Base-by-base conservation (phyloP, 768 basidiomycete species). In the Strobilomyces confusus region DNA sequence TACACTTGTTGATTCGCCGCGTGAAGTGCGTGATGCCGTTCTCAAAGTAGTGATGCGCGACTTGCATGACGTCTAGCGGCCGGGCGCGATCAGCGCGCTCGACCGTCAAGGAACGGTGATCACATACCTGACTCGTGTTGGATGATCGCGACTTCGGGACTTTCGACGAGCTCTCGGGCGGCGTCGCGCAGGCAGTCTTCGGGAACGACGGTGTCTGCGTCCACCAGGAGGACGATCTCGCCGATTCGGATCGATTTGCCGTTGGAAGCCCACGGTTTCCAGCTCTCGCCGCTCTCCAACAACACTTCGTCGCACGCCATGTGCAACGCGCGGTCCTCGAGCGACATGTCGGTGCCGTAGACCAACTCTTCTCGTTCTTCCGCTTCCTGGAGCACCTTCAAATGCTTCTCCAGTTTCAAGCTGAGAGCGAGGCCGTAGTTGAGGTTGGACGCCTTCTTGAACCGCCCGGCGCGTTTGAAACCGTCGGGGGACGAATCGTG, bases 361-460 rank as follows among this genome's bases (percentile, higher is more conserved):
- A 70, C 66, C 29, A 70, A 46, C 53, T 70, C 62, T 52, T 64
- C 65, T 56, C 69, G 55, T 73, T 74, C 44, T 83, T 77, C 66
- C 76, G 78, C 51, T 58, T 74, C 71, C 14, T 65, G 59, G n/a
- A 77, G 59, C 1, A 58, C 66, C 43, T 70, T 69, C 62, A 79
- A 72, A 44, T 72, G 61, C 9, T 47, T 52, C 44, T 69, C 69
- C 33, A 70, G 51, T 17, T 70, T 68, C 47, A 77, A 54, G 14
- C 75, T 75, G 14, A 80, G 60, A 17, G 65, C 69, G 11, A 80
- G 73, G 8, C 81, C 90, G 55, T 87, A 93, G 68, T 95, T 95
- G 81, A 95, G 81, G 69, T 95, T 95, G 26, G 84, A 86, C 2
- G 92, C 92, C 67, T 95, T 95, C 77, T 95, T 95, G 81, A 95